These are phyloP conservation scores for Cicer yamashitae DNA, from an alignment of 306 rosid genomes.

Conservation along the genomic window DNA sequence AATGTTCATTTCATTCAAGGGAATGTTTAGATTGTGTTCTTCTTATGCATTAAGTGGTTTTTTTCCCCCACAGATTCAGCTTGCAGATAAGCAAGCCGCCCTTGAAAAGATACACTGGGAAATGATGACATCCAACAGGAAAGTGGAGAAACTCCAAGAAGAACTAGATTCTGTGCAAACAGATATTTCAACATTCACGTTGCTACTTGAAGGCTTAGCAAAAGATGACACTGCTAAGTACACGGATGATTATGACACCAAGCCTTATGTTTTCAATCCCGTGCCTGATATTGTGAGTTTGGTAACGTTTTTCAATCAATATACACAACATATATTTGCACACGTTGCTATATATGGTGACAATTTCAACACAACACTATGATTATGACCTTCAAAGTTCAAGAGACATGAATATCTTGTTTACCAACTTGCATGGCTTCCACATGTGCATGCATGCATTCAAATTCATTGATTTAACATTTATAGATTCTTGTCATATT, in stretches of 20 bases:
- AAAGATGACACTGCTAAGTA: conserved; percentile 51
- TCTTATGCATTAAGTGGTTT: conserved; percentile 17
- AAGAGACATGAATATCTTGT: conserved; percentile 46
- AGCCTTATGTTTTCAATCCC: conserved; percentile 46
- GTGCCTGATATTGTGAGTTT: conserved; percentile 51
- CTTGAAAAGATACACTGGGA: conserved; percentile 90
- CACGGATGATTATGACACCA: conserved; percentile 44
- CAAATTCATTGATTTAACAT: conserved; percentile 16
- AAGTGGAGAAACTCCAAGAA: conserved; percentile 51
- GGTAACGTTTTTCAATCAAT: conserved; percentile 32
- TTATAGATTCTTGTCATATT: conserved; percentile 21
- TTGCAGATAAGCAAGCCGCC: conserved; percentile 97
- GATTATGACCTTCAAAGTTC: conserved; percentile 47
- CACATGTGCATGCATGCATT: conserved; percentile 10
- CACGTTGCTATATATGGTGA: conserved; percentile 27
- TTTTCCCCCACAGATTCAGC: conserved; percentile 66
- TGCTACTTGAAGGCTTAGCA: conserved; percentile 70
- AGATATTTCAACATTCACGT: conserved; percentile 52
- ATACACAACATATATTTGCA: conserved; percentile 2
- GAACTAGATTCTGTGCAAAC: conserved; percentile 52
- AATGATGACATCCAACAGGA: conserved; percentile 72
- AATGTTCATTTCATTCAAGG: not conserved
- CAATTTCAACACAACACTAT: conserved; percentile 47
- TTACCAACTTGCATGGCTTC: not conserved
- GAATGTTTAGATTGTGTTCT: conserved; percentile 4